Percentiles rank a stretch among this genome's conserved stretches.
phyloP scores from a whole-genome alignment of 768 basidiomycete species.

The Cyclocybe aegerita region DNA sequence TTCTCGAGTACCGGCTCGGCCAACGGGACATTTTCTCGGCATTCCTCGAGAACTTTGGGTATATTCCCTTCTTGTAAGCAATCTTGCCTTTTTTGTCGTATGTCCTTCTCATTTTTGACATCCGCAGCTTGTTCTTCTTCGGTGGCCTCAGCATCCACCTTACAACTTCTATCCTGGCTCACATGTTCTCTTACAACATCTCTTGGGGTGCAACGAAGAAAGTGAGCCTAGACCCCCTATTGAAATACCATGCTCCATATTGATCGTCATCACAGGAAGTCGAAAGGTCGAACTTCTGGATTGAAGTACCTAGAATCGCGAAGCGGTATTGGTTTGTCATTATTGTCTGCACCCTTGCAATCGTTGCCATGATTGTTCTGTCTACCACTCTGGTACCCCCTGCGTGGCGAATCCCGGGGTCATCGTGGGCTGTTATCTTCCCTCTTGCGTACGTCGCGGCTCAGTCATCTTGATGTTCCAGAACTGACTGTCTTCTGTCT shows the following conservation, averaged over 20 bases:
- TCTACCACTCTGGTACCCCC: slow-evolving; percentile 51
- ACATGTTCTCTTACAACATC: slow-evolving; percentile 76
- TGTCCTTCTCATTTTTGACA: not conserved
- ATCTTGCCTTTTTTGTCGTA: slow-evolving; percentile 1
- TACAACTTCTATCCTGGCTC: slow-evolving; percentile 60
- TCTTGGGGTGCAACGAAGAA: slow-evolving; percentile 80
- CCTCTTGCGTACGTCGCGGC: slow-evolving; percentile 60
- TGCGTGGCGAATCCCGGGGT: slow-evolving; percentile 62
- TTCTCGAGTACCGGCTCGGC: slow-evolving; percentile 70
- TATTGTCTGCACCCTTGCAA: slow-evolving; percentile 46
- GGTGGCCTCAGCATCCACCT: slow-evolving; percentile 74
- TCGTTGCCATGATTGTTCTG: slow-evolving; percentile 59
- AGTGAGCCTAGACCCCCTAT: slow-evolving; percentile 19
- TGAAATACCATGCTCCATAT: not conserved
- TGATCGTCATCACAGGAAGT: slow-evolving; percentile 54
- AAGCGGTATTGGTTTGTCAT: slow-evolving; percentile 75
- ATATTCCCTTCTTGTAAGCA: slow-evolving; percentile 76
- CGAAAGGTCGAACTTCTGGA: slow-evolving; percentile 86
- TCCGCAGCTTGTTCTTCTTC: slow-evolving; percentile 72
- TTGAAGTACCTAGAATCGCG: slow-evolving; percentile 83
- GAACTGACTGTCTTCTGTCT: slow-evolving; percentile 6
- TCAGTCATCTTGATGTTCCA: not conserved
- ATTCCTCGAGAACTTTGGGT: slow-evolving; percentile 58
- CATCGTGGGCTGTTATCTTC: slow-evolving; percentile 73
- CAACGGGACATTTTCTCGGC: slow-evolving; percentile 48